Evolutionary conservation across 23 red algal species (phyloP).

Genomic region (Gracilaria domingensis): DNA sequence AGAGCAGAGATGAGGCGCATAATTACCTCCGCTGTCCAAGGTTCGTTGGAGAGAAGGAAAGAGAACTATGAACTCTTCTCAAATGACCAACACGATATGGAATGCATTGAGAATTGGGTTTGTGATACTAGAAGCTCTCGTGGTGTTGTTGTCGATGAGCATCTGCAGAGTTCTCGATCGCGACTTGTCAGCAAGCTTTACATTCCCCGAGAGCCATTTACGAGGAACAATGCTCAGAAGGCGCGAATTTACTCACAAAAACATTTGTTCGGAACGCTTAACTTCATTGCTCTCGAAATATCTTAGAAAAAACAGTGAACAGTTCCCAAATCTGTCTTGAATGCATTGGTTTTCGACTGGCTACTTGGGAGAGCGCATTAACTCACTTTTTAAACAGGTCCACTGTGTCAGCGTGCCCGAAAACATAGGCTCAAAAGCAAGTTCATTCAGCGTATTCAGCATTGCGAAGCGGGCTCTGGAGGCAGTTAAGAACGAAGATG

Average conservation of each 20-base stretch:
- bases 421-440: constrained; percentile 36
- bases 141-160: constrained; percentile 35
- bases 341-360: constrained; percentile 50
- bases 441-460: constrained; percentile 33
- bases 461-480: constrained; percentile 52
- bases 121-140: constrained; percentile 7
- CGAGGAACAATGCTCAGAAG: constrained; percentile 38
- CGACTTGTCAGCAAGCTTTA: background rate
- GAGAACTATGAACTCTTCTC: constrained; percentile 22
- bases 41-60: constrained; percentile 6
- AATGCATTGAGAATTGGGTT: constrained; percentile 36
- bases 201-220: too few relatives aligned
- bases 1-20: constrained; percentile 8
- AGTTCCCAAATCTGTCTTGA: constrained; percentile 50
- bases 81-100: constrained; percentile 2
- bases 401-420: constrained; percentile 16
- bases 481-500: constrained; percentile 1
- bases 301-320: constrained; percentile 32
- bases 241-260: constrained; percentile 2
- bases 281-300: constrained; percentile 34
- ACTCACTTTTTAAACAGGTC: constrained; percentile 32
- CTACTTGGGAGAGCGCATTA: background rate
- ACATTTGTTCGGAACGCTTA: constrained; percentile 32
- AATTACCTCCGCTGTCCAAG: constrained; percentile 35
- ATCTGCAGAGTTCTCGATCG: constrained; percentile 29